Base-by-base conservation (phyloP, 306 rosid species). In the Gastrolobium bilobum region DNA sequence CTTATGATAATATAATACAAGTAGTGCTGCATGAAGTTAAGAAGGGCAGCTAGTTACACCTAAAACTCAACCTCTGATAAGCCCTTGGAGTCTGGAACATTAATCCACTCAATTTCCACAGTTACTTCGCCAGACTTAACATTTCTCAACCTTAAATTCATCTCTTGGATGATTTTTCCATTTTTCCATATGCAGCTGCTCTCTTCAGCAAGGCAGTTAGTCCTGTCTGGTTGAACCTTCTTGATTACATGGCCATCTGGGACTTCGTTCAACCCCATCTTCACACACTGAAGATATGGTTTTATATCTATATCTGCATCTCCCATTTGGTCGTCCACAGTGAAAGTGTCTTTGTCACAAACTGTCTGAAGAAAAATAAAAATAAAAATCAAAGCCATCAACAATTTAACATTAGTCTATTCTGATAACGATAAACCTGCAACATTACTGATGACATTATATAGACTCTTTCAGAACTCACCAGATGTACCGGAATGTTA, bases 241-340 rank as follows among this genome's bases (percentile, higher is more conserved):
- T 84, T 93, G 6, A 91, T 64, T 15, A 79, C 87, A 35, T 84
- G 81, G 0, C 92, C 98, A 7, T 91, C 82, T 4, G 91, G 92
- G 1, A 90, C 82, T 7, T 71, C 81, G 1, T 53, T 78, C 84
- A 81, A 48, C 0, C 80, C 90, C 92, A 87, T 76, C 79, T 84
- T 82, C 67, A 85, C 82, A 78, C 94, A 89, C 66, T 91, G 88
- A 10, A 89, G 61, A 64, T 82, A 93, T n/a, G 99, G 96, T 46
- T 85, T 86, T 31, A 95, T 71, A 83, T 95, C 96, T 15, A 95
- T 79, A 29, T 82, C 87, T 1, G 93, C 93, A 6, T 89, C 91
- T 0, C 99, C 99, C 94, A 95, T 85, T 50, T 74, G 63, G 83
- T 95, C 98, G 31, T 95, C 99, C 33, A 20, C 71, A 0, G 87